Evolutionary conservation across 2,329 filamentous ascomycete species (phyloP).

Genomic region (Curvularia eragrostidis): DNA sequence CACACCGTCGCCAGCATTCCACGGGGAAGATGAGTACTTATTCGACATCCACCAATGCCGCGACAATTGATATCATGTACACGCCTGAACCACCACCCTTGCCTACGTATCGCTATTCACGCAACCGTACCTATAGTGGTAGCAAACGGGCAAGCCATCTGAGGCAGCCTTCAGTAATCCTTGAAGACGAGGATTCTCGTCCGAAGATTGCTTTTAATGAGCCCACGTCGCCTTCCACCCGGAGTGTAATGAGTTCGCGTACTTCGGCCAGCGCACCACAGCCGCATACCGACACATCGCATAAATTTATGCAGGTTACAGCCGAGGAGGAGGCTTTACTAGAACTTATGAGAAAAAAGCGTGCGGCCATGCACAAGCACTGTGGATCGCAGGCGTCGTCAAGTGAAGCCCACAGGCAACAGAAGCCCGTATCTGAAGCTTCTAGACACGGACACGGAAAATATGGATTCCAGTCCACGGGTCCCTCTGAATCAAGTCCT

Average conservation of each 20-base stretch:
- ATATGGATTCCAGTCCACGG: conserved; percentile 36
- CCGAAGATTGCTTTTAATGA: conserved; percentile 36
- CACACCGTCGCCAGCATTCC: conserved; percentile 34
- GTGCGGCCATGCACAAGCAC: conserved; percentile 54
- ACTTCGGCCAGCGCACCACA: conserved; percentile 47
- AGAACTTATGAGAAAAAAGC: conserved; percentile 58
- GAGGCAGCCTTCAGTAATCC: conserved; percentile 49
- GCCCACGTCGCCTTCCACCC: conserved; percentile 35
- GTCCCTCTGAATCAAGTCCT: conserved; percentile 37
- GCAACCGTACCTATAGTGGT: conserved; percentile 27
- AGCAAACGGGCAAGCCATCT: conserved; percentile 41
- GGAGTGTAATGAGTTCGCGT: conserved; percentile 39
- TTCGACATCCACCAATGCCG: conserved; percentile 45
- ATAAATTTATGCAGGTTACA: conserved; percentile 56
- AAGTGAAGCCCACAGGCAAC: conserved; percentile 42
- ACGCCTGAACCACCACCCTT: conserved; percentile 37
- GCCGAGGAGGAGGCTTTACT: conserved; percentile 58
- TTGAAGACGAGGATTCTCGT: conserved; percentile 42
- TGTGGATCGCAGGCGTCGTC: conserved; percentile 49
- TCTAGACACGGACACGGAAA: conserved; percentile 26
- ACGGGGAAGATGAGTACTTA: conserved; percentile 43
- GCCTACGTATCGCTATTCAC: conserved; percentile 26
- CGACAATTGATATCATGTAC: conserved; percentile 52
- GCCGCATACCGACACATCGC: conserved; percentile 34
- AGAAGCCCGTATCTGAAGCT: conserved; percentile 24